Evolutionary conservation across 2,329 filamentous ascomycete genomes (phyloP).

Genomic region (Ustulina deusta): DNA sequence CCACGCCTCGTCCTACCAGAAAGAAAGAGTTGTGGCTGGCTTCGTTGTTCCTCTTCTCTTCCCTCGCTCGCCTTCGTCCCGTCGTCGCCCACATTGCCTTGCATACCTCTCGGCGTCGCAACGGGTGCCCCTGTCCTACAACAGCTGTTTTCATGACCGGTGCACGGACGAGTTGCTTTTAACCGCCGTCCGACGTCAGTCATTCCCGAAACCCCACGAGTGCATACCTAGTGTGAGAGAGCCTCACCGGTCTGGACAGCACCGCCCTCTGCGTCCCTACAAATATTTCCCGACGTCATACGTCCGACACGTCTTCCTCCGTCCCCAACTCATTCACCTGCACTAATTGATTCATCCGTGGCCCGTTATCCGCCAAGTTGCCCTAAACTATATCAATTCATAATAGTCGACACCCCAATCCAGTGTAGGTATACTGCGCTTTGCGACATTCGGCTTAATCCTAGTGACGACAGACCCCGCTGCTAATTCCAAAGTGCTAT

Average conservation of each 20-base stretch:
- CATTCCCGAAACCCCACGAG: constrained; percentile 23
- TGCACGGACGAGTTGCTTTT: constrained; percentile 19
- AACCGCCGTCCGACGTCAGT: constrained; percentile 31
- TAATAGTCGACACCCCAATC: constrained; percentile 18
- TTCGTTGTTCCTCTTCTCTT: constrained; percentile 19
- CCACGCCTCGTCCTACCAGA: not conserved
- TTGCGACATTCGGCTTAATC: constrained; percentile 20
- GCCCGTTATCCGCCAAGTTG: constrained; percentile 13
- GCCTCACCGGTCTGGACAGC: constrained; percentile 30
- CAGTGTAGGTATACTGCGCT: constrained; percentile 17
- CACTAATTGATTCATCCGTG: constrained; percentile 10
- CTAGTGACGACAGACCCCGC: constrained; percentile 31
- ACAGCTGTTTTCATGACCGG: constrained; percentile 10
- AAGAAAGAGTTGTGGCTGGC: constrained; percentile 7
- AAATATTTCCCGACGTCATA: constrained; percentile 35
- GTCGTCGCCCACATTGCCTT: not conserved
- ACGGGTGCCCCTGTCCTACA: constrained; percentile 14
- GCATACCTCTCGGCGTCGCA: constrained; percentile 3
- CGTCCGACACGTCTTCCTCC: constrained; percentile 5
- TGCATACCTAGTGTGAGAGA: constrained; percentile 13
- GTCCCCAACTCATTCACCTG: constrained; percentile 1
- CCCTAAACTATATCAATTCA: constrained; percentile 13
- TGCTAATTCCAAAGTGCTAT: constrained; percentile 25
- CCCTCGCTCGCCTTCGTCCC: constrained; percentile 7
- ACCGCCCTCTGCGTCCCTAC: constrained; percentile 12